Conservation (phyloP, 2,329 filamentous ascomycete genomes). For the Chaetomiaceae sp. region DNA sequence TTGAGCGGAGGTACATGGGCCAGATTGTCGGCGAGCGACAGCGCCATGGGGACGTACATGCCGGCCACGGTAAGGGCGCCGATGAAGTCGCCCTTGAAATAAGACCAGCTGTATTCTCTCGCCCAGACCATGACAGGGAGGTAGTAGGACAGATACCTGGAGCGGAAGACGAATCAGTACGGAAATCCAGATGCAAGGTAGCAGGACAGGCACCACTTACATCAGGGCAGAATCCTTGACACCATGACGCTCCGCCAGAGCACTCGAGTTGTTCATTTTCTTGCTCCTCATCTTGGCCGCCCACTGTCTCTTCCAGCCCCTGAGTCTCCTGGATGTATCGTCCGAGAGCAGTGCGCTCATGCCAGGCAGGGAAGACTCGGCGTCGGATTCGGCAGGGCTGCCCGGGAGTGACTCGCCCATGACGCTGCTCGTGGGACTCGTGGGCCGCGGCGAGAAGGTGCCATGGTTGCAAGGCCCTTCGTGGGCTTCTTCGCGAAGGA, state of each 20-base stretch:
- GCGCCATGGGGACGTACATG: conserved; percentile 95
- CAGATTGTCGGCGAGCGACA: conserved; percentile 88
- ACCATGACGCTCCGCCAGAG: conserved; percentile 67
- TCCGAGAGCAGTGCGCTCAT: conserved; percentile 37
- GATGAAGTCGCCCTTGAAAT: conserved; percentile 78
- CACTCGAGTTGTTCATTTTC: conserved; percentile 68
- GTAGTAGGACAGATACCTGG: conserved; percentile 87
- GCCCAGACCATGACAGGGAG: conserved; percentile 90
- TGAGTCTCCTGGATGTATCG: conserved; percentile 36
- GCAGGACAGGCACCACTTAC: conserved; percentile 43
- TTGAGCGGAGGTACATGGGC: conserved; percentile 91
- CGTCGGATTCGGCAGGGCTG: conserved; percentile 26
- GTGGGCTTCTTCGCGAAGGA: conserved; percentile 37
- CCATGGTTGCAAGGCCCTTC: conserved; percentile 62
- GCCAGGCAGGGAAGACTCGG: conserved; percentile 31
- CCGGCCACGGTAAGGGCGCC: conserved; percentile 95
- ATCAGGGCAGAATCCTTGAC: conserved; percentile 69
- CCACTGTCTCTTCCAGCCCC: conserved; percentile 46
- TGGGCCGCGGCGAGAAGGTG: conserved; percentile 67
- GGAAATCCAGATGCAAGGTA: not conserved
- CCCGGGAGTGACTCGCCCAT: conserved; percentile 17
- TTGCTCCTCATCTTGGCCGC: conserved; percentile 52
- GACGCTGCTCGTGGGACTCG: conserved; percentile 40
- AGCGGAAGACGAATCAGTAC: not conserved
- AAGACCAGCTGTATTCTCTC: conserved; percentile 75